Evolutionary conservation across 2,329 filamentous ascomycete genomes (phyloP).

Genomic region (Aspergillus uvarum): DNA sequence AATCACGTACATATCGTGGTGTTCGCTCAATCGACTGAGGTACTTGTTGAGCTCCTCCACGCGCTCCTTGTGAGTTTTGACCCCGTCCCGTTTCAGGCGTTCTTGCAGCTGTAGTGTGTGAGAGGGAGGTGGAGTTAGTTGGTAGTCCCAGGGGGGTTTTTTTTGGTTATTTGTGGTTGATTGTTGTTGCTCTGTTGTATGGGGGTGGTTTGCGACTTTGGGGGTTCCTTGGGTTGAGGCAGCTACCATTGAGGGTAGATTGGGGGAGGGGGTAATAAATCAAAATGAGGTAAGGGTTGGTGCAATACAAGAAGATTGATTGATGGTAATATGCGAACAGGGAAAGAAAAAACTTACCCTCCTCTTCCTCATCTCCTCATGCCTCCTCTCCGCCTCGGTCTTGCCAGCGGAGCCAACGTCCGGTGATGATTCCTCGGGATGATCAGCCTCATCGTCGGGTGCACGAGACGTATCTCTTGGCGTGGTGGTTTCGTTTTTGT

Average conservation of each 20-base stretch:
- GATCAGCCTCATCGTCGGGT: constrained; percentile 21
- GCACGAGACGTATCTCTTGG: neutral
- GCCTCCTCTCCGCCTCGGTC: constrained; percentile 78
- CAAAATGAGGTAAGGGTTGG: neutral
- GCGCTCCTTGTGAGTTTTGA: constrained; percentile 95
- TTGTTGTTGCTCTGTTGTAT: neutral
- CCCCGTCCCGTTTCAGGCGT: constrained; percentile 75
- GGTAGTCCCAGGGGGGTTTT: neutral
- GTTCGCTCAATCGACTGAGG: constrained; percentile 85
- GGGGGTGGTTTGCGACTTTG: neutral
- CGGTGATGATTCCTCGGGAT: constrained; percentile 8
- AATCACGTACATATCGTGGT: constrained; percentile 80
- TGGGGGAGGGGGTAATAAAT: neutral
- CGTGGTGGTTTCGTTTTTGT: neutral
- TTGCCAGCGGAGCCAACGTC: constrained; percentile 48
- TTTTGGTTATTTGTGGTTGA: too few species aligned
- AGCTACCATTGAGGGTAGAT: neutral
- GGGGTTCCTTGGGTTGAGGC: neutral
- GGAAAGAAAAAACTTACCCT: constrained; percentile 57
- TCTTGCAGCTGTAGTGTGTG: constrained; percentile 66
- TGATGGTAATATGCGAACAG: too few species aligned
- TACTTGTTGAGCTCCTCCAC: constrained; percentile 96
- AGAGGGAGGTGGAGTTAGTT: constrained; percentile 5
- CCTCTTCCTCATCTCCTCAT: constrained; percentile 79
- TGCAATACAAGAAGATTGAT: neutral